Conservation (phyloP, 148 eudicot genomes). For the Rhododendron mucronatum region DNA sequence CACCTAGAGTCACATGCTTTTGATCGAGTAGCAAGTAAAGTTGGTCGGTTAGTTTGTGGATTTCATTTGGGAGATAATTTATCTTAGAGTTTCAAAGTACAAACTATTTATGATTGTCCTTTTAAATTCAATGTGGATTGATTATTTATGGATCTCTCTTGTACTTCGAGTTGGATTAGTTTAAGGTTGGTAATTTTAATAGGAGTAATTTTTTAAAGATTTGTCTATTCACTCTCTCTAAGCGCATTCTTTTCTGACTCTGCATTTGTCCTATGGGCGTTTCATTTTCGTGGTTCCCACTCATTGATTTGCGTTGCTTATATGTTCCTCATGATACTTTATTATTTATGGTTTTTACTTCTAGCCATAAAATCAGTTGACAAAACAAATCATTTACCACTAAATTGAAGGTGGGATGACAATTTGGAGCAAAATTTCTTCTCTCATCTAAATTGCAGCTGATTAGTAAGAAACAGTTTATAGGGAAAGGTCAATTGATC, state of each 20-base stretch:
- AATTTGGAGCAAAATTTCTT: too few species aligned
- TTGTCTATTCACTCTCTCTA: neutral
- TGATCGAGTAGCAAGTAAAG: neutral
- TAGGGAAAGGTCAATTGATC: neutral
- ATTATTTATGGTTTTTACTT: neutral
- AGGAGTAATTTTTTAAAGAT: neutral
- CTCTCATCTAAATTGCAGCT: too few species aligned
- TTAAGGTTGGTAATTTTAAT: neutral
- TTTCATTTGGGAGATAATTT: neutral
- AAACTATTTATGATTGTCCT: too few species aligned
- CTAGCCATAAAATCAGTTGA: neutral
- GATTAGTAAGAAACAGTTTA: neutral
- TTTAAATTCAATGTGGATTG: neutral
- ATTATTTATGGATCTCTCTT: neutral
- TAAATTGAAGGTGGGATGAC: too few species aligned
- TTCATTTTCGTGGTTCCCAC: neutral
- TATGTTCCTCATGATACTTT: neutral
- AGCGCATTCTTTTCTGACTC: neutral
- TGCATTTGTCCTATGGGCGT: neutral
- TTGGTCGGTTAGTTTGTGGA: neutral
- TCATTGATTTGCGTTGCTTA: too few species aligned
- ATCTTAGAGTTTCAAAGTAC: neutral
- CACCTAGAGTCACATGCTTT: neutral
- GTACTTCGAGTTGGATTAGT: neutral
- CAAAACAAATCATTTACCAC: neutral